Percentiles rank a stretch among this genome's conserved stretches.
Conservation (phyloP, 2,329 filamentous ascomycete species). For the Colletotrichum sp. region DNA sequence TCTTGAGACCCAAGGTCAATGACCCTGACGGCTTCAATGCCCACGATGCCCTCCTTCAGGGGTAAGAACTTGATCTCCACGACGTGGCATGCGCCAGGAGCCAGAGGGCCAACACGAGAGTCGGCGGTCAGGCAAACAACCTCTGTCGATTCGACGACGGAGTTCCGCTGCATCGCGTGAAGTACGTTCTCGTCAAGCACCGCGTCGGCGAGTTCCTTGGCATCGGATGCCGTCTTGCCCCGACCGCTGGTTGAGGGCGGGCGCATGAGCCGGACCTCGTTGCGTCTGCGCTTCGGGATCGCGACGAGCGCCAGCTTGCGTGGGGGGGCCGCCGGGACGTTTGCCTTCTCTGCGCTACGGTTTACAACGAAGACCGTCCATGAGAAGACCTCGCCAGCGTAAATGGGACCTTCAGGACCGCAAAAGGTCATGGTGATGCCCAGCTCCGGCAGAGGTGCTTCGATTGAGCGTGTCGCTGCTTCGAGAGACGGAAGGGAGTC, state of each 20-base stretch:
- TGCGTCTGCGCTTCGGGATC: constrained; percentile 68
- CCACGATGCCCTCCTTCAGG: constrained; percentile 68
- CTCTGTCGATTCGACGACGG: constrained; percentile 67
- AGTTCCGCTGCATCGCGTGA: constrained; percentile 73
- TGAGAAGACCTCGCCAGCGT: constrained; percentile 69
- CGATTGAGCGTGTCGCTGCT: constrained; percentile 51
- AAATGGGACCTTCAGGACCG: constrained; percentile 60
- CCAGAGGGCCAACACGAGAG: constrained; percentile 73
- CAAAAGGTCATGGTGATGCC: constrained; percentile 79
- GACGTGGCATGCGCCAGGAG: constrained; percentile 75
- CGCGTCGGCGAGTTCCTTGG: constrained; percentile 61
- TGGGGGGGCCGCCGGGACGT: constrained; percentile 40
- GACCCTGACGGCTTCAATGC: constrained; percentile 75
- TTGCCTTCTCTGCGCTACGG: constrained; percentile 53
- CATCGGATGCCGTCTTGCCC: constrained; percentile 20
- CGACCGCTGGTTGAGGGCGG: constrained; percentile 58
- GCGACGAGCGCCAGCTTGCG: constrained; percentile 75
- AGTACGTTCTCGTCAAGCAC: constrained; percentile 75
- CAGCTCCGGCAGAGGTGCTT: constrained; percentile 60
- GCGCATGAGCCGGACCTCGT: constrained; percentile 56
- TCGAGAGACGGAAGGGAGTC: constrained; percentile 66
- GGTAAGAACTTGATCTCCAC: constrained; percentile 76
- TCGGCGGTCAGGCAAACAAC: constrained; percentile 79
- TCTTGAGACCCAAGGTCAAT: constrained; percentile 77
- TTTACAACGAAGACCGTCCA: constrained; percentile 82